Base-by-base conservation (phyloP, 2,329 filamentous ascomycete species). In the Aspergillus arachidicola region DNA sequence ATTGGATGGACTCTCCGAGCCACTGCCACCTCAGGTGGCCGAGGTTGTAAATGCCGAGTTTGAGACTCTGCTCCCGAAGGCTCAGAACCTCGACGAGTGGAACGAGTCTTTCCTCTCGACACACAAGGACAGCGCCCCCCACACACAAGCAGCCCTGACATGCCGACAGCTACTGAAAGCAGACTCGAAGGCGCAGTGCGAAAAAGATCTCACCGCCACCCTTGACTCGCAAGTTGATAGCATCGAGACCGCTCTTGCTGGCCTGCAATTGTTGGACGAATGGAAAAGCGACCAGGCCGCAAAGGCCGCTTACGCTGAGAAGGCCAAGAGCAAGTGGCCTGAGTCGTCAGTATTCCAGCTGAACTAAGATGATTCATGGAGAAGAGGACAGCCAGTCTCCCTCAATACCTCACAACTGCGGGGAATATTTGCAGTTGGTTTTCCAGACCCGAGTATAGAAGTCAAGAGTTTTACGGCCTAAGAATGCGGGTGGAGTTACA, bases 11-110 rank as follows among this genome's bases (percentile, higher is more conserved):
- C 84, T 86, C 50, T 76, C 84, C 21, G 84, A 84, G 55, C 85
- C 89, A n/a, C 81, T 93, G 23, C 81, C 88, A 0, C 77, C 86
- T 26, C 86, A 91, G 77, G 86, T 91, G 23, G 82, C 86, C 57
- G 87, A 93, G 68, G 86, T 92, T 54, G 81, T 97, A 68, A 88
- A 89, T 64, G 79, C 86, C 2, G 88, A 89, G 67, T 91, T 94
- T 69, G 86, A 85, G 41, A 81, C 84, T 10, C 79, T 90, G 28
- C 82, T 89, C 7, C 79, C 85, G 11, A 85, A 85, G 34, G 78
- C 80, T 43, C 78, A 82, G 23, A 84, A 89, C 57, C 82, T 92
- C 50, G 80, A 84, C 55, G 82, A 87, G 68, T 86, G 85, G 79
- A 94, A 94, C 76, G 82, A 89, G 45, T 84, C 86, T 26, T 94